A percentile compares a stretch with the other conserved stretches of the same genome.
Evolutionary conservation across 1,139 yeast genomes (phyloP).

Genomic region (Blastobotrys proliferans): DNA sequence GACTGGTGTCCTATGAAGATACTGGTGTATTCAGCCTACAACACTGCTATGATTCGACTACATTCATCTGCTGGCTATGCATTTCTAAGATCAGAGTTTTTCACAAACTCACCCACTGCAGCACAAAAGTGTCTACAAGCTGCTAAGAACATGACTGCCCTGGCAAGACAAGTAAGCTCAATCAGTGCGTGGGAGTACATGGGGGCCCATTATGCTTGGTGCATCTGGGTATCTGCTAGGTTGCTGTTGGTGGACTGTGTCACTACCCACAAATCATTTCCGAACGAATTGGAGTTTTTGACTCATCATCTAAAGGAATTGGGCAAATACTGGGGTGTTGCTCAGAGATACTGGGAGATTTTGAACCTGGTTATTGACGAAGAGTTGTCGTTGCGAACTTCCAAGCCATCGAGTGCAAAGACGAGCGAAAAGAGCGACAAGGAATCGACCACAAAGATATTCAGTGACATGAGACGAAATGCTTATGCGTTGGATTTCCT

Average conservation of each 20-base stretch:
- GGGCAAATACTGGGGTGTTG: slow-evolving; percentile 33
- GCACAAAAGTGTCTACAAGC: slow-evolving; percentile 29
- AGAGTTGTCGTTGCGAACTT: slow-evolving; percentile 29
- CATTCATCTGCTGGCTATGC: slow-evolving; percentile 36
- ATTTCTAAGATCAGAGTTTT: slow-evolving; percentile 31
- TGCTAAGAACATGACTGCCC: slow-evolving; percentile 24
- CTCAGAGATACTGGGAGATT: slow-evolving; percentile 33
- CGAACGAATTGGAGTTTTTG: slow-evolving; percentile 26
- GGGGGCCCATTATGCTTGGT: slow-evolving; percentile 38
- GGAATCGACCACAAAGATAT: slow-evolving; percentile 18
- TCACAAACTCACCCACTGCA: slow-evolving; percentile 32
- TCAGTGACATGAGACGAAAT: slow-evolving; percentile 26
- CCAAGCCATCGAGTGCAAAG: slow-evolving; percentile 20
- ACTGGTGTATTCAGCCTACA: slow-evolving; percentile 31
- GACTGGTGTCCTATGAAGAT: slow-evolving; percentile 20
- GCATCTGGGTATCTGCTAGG: slow-evolving; percentile 37
- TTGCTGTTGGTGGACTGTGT: slow-evolving; percentile 37
- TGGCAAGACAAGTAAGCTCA: slow-evolving; percentile 25
- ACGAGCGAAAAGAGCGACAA: slow-evolving; percentile 4
- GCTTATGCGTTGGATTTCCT: slow-evolving; percentile 25
- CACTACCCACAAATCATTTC: slow-evolving; percentile 24
- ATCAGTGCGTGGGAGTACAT: slow-evolving; percentile 26
- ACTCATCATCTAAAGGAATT: slow-evolving; percentile 28
- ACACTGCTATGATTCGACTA: slow-evolving; percentile 32
- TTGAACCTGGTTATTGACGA: slow-evolving; percentile 31